phyloP scores from a whole-genome alignment of 306 rosid genomes.

The Gillenia trifoliata region DNA sequence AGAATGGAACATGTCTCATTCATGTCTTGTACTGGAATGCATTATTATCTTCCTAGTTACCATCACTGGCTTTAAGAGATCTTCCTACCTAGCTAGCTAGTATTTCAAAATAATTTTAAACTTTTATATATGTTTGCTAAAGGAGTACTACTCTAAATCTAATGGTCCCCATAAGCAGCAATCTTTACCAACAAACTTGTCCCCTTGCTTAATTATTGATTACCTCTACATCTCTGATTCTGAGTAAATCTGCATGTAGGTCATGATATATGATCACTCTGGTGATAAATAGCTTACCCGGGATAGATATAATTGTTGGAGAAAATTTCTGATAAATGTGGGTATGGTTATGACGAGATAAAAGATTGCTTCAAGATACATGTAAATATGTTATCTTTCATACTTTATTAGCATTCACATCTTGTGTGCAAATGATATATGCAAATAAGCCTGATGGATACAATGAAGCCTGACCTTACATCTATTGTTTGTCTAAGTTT shows the following conservation, averaged over 20 bases:
- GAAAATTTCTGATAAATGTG: no score
- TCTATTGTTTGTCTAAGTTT: no score
- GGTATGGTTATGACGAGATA: no score
- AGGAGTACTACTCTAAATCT: background rate
- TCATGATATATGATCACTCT: background rate
- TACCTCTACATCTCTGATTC: background rate
- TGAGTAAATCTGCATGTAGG: background rate
- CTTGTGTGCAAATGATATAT: no score
- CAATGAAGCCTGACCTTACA: no score
- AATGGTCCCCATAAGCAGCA: slow-evolving; percentile 4
- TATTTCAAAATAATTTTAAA: background rate
- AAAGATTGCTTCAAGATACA: no score
- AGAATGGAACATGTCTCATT: slow-evolving; percentile 9
- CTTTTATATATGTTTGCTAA: background rate
- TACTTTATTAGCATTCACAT: no score
- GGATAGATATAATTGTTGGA: no score
- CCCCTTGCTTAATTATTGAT: background rate
- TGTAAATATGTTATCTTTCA: no score
- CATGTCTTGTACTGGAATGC: background rate
- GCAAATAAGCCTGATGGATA: no score
- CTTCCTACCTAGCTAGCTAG: background rate
- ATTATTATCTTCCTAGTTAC: slow-evolving; percentile 4
- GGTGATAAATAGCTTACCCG: background rate
- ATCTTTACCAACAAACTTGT: slow-evolving; percentile 10
- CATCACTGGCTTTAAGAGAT: background rate